A percentile compares a stretch with the other conserved stretches of the same genome.
Conservation (phyloP, 2,329 filamentous ascomycete genomes). For the Pseudocercospora fijiensis region DNA sequence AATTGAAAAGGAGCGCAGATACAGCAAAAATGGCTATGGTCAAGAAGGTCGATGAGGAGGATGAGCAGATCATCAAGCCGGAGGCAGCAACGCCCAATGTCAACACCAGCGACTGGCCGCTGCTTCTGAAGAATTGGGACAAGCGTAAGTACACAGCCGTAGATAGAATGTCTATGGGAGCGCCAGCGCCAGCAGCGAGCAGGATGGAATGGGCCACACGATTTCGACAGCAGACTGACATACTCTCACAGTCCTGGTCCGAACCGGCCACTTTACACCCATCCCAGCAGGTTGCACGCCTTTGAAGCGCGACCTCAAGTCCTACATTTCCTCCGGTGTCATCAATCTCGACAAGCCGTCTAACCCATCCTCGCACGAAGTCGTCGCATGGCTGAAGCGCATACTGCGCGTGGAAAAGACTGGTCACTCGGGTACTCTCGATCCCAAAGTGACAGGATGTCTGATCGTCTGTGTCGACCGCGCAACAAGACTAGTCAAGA, state of each 20-base stretch:
- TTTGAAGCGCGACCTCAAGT: constrained; percentile 91
- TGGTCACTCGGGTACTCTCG: constrained; percentile 95
- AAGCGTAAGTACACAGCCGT: constrained; percentile 48
- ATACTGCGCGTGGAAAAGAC: constrained; percentile 96
- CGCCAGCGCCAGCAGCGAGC: not conserved
- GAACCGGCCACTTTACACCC: constrained; percentile 94
- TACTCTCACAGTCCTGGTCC: constrained; percentile 68
- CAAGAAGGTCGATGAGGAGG: constrained; percentile 45
- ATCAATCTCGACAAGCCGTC: constrained; percentile 98
- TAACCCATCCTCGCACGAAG: constrained; percentile 97
- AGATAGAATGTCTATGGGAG: not conserved
- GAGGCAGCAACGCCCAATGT: constrained; percentile 74
- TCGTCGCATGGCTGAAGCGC: constrained; percentile 98
- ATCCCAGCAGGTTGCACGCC: constrained; percentile 92
- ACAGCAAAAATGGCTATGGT: constrained; percentile 45
- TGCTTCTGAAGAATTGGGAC: constrained; percentile 95
- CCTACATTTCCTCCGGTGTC: constrained; percentile 93
- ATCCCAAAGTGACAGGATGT: constrained; percentile 96
- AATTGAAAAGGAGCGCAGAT: not conserved
- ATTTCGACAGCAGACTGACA: constrained; percentile 30
- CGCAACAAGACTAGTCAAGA: constrained; percentile 96
- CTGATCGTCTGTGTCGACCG: constrained; percentile 95
- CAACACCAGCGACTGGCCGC: constrained; percentile 86
- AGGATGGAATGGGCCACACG: constrained; percentile 3
- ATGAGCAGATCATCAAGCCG: constrained; percentile 72